Percentiles rank a stretch among this genome's conserved stretches.
These are phyloP conservation scores for Candida vartiovaarae DNA, from an alignment of 805 yeast genomes.

Conservation along the genomic window DNA sequence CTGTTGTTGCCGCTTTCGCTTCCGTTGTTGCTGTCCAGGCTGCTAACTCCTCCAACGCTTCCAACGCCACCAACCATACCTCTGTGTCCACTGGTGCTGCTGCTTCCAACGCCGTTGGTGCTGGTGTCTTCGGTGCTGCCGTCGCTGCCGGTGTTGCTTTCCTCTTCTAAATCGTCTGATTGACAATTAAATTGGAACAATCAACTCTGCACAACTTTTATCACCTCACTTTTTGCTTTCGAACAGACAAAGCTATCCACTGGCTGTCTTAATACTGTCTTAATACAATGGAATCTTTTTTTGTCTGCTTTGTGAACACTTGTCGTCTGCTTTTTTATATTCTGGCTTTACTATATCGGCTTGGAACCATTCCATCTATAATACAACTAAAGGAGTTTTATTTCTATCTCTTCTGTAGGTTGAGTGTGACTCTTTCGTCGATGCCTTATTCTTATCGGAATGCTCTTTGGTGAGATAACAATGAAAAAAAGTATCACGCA, in stretches of 20 bases:
- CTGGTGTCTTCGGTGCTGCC: slow-evolving; percentile 76
- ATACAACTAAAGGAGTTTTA: not conserved
- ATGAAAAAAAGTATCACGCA: too few relatives aligned
- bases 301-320: slow-evolving; percentile 3
- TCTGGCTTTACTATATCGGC: too few relatives aligned
- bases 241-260: slow-evolving; percentile 1
- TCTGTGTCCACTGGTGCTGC: slow-evolving; percentile 44
- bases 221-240: not conserved
- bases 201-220: slow-evolving; percentile 5
- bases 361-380: not conserved
- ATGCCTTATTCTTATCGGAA: too few relatives aligned
- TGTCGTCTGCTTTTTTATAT: slow-evolving; percentile 3
- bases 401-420: not conserved
- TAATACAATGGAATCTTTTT: slow-evolving; percentile 12
- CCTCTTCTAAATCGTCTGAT: slow-evolving; percentile 31
- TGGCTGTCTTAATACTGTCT: slow-evolving; percentile 4
- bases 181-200: slow-evolving; percentile 1
- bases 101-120: slow-evolving; percentile 50
- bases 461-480: too few relatives aligned
- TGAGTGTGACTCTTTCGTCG: not conserved
- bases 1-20: slow-evolving; percentile 62
- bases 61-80: slow-evolving; percentile 36
- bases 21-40: slow-evolving; percentile 66
- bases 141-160: slow-evolving; percentile 74
- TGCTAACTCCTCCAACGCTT: slow-evolving; percentile 32